Percentiles rank a stretch among this genome's conserved stretches.
Evolutionary conservation across 2,329 filamentous ascomycete species (phyloP).

Genomic region (Fusarium piperis): DNA sequence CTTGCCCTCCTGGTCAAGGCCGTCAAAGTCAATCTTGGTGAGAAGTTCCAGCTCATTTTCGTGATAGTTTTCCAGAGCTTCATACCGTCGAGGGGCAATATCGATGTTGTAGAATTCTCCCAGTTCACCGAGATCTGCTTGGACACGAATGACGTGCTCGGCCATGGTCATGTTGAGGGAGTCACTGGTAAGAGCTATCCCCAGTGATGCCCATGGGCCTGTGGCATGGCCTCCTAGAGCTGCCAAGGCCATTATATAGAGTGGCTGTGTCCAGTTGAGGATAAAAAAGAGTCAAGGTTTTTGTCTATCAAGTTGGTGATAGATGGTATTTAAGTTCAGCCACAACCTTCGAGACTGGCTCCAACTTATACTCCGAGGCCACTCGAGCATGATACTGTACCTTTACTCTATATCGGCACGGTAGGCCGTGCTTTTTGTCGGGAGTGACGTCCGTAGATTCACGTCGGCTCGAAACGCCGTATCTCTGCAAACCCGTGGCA

Average conservation of each 20-base stretch:
- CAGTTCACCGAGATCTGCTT: constrained; percentile 22
- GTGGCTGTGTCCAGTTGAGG: not conserved
- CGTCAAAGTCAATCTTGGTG: constrained; percentile 10
- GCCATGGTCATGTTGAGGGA: constrained; percentile 22
- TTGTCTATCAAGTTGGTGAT: not conserved
- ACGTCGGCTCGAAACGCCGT: constrained; percentile 5
- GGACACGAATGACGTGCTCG: constrained; percentile 24
- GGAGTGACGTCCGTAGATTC: constrained; percentile 4
- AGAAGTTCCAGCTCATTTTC: constrained; percentile 17
- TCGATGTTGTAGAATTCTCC: constrained; percentile 26
- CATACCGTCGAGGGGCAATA: constrained; percentile 3
- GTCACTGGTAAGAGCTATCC: not conserved
- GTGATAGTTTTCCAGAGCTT: constrained; percentile 10
- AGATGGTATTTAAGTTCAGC: not conserved
- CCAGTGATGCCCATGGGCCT: not conserved
- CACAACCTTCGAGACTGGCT: no score
- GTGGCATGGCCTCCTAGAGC: not conserved
- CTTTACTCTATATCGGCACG: not conserved
- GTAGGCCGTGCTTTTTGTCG: constrained; percentile 8
- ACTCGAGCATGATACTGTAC: not conserved
- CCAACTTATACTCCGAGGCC: not conserved
- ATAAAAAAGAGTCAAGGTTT: not conserved
- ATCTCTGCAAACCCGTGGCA: constrained; percentile 2
- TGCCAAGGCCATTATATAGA: constrained; percentile 12
- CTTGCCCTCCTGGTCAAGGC: constrained; percentile 24